A percentile compares a stretch with the other conserved stretches of the same genome.
phyloP scores from a whole-genome alignment of 2,329 filamentous ascomycete species.

The Parastagonospora avenae region DNA sequence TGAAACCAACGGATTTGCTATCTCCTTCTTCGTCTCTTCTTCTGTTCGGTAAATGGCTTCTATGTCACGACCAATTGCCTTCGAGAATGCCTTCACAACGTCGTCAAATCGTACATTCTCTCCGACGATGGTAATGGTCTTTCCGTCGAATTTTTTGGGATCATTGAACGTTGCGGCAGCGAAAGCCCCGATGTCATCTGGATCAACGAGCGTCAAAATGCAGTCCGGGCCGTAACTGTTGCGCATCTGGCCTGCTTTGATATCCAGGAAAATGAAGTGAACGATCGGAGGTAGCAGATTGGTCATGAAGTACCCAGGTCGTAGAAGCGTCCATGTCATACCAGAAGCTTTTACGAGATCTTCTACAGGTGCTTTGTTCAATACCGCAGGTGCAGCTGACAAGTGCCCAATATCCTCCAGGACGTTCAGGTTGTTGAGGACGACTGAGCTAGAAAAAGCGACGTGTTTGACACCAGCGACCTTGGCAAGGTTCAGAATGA shows the following conservation, averaged over 20 bases:
- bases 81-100: constrained; percentile 46
- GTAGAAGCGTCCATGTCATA: constrained; percentile 55
- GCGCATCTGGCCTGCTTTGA: constrained; percentile 49
- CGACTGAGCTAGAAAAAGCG: constrained; percentile 28
- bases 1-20: constrained; percentile 46
- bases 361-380: constrained; percentile 53
- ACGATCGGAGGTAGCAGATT: constrained; percentile 56
- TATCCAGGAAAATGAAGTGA: constrained; percentile 45
- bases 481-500: constrained; percentile 36
- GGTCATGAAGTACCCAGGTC: constrained; percentile 58
- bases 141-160: constrained; percentile 48
- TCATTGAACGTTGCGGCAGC: constrained; percentile 52
- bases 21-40: constrained; percentile 46
- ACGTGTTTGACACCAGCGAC: constrained; percentile 38
- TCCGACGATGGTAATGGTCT: constrained; percentile 50
- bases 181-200: constrained; percentile 56
- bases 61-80: constrained; percentile 42
- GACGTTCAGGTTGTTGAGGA: constrained; percentile 16
- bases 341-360: constrained; percentile 36
- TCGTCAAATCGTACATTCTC: constrained; percentile 48
- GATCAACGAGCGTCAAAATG: constrained; percentile 52
- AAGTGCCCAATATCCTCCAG: constrained; percentile 7
- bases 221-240: constrained; percentile 42
- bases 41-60: constrained; percentile 48
- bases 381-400: constrained; percentile 22